phyloP scores from a whole-genome alignment of 73 alveolate genomes.

The Tetrahymena malaccensis region DNA sequence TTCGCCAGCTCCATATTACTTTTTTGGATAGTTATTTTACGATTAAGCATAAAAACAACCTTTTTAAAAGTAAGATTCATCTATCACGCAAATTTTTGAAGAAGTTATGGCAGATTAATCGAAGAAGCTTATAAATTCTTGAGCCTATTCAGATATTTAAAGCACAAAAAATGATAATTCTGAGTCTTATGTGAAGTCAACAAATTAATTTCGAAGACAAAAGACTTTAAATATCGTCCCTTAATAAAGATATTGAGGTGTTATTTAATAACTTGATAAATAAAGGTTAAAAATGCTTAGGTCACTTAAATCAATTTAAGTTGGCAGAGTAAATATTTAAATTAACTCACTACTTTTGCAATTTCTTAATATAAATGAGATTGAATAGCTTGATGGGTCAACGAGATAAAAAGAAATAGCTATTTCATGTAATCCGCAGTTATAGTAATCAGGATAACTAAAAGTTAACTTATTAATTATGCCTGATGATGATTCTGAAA shows the following conservation, averaged over 20 bases:
- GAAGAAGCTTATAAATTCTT: neutral
- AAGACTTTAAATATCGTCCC: neutral
- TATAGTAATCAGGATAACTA: no score
- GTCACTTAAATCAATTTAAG: neutral
- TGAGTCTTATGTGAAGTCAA: neutral
- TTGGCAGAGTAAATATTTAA: neutral
- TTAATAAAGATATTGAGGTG: no score
- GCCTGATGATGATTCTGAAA: neutral
- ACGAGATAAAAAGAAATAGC: neutral
- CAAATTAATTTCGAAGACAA: neutral
- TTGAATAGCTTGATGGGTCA: neutral
- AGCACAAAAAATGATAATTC: neutral
- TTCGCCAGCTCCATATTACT: neutral
- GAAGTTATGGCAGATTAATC: neutral
- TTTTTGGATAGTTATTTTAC: neutral
- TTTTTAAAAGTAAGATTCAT: neutral
- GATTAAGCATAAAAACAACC: neutral
- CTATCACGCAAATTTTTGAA: neutral
- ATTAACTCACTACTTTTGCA: neutral
- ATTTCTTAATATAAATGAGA: neutral
- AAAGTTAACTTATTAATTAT: no score
- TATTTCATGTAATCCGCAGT: neutral
- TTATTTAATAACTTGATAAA: neutral
- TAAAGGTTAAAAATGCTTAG: neutral
- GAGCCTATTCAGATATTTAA: neutral